Percentiles rank a stretch among this genome's conserved stretches.
These are phyloP conservation scores for Lepiota brunneoincarnata DNA, from an alignment of 768 basidiomycete genomes.

Conservation along the genomic window DNA sequence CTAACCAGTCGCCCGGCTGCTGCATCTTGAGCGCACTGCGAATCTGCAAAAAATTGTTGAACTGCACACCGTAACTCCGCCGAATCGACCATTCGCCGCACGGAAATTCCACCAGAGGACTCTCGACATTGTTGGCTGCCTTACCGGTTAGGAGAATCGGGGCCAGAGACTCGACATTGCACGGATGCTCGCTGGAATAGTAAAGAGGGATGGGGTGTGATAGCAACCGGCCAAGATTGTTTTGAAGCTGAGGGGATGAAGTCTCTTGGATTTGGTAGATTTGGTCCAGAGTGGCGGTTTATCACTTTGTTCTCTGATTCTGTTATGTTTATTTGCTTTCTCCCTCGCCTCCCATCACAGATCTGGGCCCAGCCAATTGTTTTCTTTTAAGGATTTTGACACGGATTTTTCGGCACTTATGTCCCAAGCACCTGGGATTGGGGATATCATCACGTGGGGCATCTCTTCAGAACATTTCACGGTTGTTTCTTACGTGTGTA, in stretches of 20 bases:
- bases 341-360: not conserved
- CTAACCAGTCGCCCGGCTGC: too few species aligned
- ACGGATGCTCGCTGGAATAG: too few species aligned
- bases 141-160: too few species aligned
- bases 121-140: too few species aligned
- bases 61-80: slow-evolving; percentile 1
- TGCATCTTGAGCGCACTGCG: too few species aligned
- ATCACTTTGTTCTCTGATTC: not conserved
- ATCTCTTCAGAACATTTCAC: not conserved
- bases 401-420: slow-evolving; percentile 6
- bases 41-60: not conserved
- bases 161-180: too few species aligned
- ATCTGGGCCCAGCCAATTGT: not conserved
- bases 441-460: not conserved
- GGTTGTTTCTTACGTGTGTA: not conserved
- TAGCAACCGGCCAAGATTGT: too few species aligned
- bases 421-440: not conserved
- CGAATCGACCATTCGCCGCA: not conserved
- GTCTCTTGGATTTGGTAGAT: too few species aligned
- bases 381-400: not conserved
- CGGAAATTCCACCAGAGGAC: not conserved
- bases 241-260: too few species aligned
- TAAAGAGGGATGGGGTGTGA: too few species aligned
- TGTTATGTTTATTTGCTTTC: not conserved
- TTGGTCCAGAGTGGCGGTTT: too few species aligned